Evolutionary conservation across 2,329 filamentous ascomycete species (phyloP).

Genomic region (Amphichorda felina): DNA sequence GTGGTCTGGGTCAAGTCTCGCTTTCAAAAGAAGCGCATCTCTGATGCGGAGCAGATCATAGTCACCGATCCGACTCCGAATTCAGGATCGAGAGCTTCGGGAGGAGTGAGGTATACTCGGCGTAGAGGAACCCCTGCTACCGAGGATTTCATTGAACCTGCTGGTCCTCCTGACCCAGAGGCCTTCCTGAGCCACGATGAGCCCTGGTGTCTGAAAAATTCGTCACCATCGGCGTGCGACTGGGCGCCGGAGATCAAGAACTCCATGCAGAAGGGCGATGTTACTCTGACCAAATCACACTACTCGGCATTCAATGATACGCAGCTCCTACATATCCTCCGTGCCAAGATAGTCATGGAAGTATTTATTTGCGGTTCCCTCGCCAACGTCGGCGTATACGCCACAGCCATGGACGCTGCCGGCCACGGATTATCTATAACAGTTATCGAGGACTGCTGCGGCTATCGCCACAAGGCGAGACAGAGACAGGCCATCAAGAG

Average conservation of each 20-base stretch:
- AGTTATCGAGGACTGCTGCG: conserved; percentile 78
- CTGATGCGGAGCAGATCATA: conserved; percentile 40
- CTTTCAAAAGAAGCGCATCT: conserved; percentile 50
- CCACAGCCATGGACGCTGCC: conserved; percentile 83
- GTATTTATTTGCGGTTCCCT: conserved; percentile 81
- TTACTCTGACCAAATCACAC: conserved; percentile 54
- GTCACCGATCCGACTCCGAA: conserved; percentile 20
- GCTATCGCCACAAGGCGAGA: conserved; percentile 58
- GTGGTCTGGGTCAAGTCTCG: conserved; percentile 79
- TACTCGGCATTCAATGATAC: conserved; percentile 82
- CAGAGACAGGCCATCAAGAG: conserved; percentile 60
- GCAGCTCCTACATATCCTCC: conserved; percentile 60
- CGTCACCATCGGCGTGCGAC: conserved; percentile 30
- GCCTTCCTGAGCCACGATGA: conserved; percentile 32
- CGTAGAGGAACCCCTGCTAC: not conserved
- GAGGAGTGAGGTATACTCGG: not conserved
- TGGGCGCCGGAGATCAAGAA: conserved; percentile 29
- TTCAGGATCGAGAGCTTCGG: not conserved
- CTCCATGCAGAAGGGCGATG: conserved; percentile 34
- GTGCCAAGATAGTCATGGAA: conserved; percentile 81
- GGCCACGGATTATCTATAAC: conserved; percentile 81
- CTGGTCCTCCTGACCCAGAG: conserved; percentile 19
- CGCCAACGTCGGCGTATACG: conserved; percentile 80
- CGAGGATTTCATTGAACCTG: not conserved
- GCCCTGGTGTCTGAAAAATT: conserved; percentile 27